Conservation (phyloP, 2,329 filamentous ascomycete genomes). For the Neopestalotiopsis rosae region DNA sequence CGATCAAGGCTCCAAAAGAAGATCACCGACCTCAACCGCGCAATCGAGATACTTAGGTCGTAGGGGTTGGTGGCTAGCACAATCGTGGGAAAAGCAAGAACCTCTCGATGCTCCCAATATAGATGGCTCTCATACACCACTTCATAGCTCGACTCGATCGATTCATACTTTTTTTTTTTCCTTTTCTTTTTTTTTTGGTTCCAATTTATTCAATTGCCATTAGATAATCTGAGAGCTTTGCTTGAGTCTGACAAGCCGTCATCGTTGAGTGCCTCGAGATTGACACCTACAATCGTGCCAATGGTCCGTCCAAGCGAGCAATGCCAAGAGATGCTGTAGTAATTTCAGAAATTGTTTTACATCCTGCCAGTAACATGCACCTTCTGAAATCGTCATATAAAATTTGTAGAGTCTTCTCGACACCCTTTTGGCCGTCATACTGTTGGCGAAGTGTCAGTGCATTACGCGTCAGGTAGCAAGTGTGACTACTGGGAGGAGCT, state of each 20-base stretch:
- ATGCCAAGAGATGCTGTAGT: neutral
- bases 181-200: too few species aligned
- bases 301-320: neutral
- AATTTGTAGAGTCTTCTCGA: neutral
- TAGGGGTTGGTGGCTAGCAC: neutral
- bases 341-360: neutral
- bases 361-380: conserved; percentile 4
- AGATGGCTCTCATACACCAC: too few species aligned
- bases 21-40: conserved; percentile 30
- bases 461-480: neutral
- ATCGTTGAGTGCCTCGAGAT: too few species aligned
- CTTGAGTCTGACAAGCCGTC: too few species aligned
- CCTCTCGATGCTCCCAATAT: too few species aligned
- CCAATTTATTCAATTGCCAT: too few species aligned
- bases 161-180: too few species aligned
- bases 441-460: neutral
- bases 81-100: too few species aligned
- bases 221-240: too few species aligned
- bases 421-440: neutral
- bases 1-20: conserved; percentile 29
- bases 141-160: too few species aligned
- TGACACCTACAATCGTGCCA: neutral
- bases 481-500: neutral
- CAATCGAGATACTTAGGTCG: conserved; percentile 29
- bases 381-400: conserved; percentile 3